Evolutionary conservation across 1,139 yeast genomes (phyloP).

Genomic region (Sugiyamaella grinbergsii): DNA sequence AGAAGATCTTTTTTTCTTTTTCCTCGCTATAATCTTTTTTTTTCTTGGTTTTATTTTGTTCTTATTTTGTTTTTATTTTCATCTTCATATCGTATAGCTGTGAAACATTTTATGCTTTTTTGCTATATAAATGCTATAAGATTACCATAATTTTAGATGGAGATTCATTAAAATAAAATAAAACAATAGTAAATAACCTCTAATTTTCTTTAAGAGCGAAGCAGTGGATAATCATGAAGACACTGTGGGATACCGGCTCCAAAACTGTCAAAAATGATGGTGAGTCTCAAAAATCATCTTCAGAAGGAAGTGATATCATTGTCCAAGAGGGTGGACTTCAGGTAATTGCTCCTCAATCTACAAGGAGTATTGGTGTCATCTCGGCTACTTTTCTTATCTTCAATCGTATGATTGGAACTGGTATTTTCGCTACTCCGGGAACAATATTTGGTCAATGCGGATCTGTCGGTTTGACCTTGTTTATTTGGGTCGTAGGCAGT

Average conservation of each 20-base stretch:
- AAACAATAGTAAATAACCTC: neutral
- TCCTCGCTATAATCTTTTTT: too few species aligned
- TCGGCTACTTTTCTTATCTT: conserved; percentile 71
- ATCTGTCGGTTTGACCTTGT: conserved; percentile 70
- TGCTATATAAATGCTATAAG: conserved; percentile 6
- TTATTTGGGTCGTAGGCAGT: conserved; percentile 79
- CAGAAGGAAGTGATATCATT: conserved; percentile 1
- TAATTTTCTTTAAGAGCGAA: too few species aligned
- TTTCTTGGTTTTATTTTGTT: too few species aligned
- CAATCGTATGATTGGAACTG: conserved; percentile 86
- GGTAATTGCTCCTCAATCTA: conserved; percentile 21
- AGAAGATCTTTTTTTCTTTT: conserved; percentile 5
- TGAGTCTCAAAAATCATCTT: conserved; percentile 15
- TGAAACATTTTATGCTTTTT: conserved; percentile 3
- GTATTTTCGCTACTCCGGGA: conserved; percentile 85
- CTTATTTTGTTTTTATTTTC: neutral
- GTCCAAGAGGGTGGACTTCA: conserved; percentile 13
- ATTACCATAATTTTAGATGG: conserved; percentile 11
- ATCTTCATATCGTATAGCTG: conserved; percentile 1
- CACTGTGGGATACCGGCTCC: conserved; percentile 4
- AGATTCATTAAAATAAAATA: conserved; percentile 2
- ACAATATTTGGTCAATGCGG: conserved; percentile 69
- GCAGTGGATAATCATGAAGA: conserved; percentile 2
- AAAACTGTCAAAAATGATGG: conserved; percentile 3
- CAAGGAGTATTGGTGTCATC: conserved; percentile 56